Evolutionary conservation across 352 stramenopile genomes (phyloP).

Genomic region (Pythium biforme): DNA sequence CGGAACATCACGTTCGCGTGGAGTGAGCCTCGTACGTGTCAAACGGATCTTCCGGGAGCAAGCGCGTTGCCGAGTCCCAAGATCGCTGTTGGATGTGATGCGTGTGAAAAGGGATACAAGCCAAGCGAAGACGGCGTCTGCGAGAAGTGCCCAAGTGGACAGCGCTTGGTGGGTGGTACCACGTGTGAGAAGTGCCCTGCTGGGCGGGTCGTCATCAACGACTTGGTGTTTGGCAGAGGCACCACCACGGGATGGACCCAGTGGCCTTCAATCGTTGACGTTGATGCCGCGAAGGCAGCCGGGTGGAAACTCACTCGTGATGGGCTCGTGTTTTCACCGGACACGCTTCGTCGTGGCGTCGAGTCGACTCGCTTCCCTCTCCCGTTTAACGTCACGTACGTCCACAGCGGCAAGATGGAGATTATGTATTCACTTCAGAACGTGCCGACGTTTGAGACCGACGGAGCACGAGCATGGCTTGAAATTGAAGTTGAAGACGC

Average conservation of each 20-base stretch:
- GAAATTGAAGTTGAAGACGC: constrained; percentile 54
- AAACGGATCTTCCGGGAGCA: constrained; percentile 37
- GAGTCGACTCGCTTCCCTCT: constrained; percentile 42
- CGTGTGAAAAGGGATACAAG: constrained; percentile 49
- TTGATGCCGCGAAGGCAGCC: constrained; percentile 29
- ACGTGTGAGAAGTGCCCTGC: constrained; percentile 30
- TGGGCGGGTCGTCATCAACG: constrained; percentile 54
- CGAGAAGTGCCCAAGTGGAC: constrained; percentile 30
- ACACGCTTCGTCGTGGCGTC: not conserved
- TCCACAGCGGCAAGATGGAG: constrained; percentile 53
- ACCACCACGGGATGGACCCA: constrained; percentile 55
- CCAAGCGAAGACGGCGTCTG: constrained; percentile 36
- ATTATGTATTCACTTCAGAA: constrained; percentile 64
- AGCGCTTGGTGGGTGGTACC: constrained; percentile 2
- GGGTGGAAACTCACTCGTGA: constrained; percentile 74
- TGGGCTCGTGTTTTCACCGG: constrained; percentile 41
- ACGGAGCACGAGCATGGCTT: constrained; percentile 65
- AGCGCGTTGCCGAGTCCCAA: constrained; percentile 44
- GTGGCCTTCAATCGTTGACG: constrained; percentile 63
- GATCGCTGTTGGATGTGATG: constrained; percentile 43
- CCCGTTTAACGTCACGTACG: constrained; percentile 54
- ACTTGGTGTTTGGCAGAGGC: constrained; percentile 44
- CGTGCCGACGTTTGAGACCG: constrained; percentile 59
- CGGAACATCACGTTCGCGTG: constrained; percentile 64
- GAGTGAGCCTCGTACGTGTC: constrained; percentile 67